Percentiles rank a stretch among this genome's conserved stretches.
These are phyloP conservation scores for Fraxinus xanthoxyloides DNA, from an alignment of 305 asterid genomes.

Conservation along the genomic window DNA sequence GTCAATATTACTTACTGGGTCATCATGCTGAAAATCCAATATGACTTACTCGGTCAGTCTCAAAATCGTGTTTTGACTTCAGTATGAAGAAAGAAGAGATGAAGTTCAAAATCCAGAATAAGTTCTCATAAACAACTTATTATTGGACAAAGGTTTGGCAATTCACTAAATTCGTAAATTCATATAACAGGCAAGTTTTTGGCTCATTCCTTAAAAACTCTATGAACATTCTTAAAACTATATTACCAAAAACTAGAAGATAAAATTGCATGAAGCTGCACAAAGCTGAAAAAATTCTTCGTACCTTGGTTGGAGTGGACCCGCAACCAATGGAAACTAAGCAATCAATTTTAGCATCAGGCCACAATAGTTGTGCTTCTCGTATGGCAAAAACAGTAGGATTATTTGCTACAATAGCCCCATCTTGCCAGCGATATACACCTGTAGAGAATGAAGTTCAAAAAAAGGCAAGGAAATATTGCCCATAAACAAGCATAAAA, in stretches of 20 bases:
- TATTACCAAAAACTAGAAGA: conserved; percentile 12
- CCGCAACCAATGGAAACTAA: conserved; percentile 97
- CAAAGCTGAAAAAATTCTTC: conserved; percentile 13
- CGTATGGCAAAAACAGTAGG: conserved; percentile 92
- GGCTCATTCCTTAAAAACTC: conserved; percentile 12
- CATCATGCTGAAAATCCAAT: background rate
- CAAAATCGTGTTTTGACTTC: background rate
- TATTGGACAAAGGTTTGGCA: background rate
- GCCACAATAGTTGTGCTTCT: conserved; percentile 98
- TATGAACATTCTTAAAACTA: conserved; percentile 12
- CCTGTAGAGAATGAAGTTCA: conserved; percentile 41
- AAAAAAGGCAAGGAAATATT: conserved; percentile 3
- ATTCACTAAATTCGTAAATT: background rate
- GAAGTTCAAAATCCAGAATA: background rate
- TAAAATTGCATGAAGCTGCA: conserved; percentile 11
- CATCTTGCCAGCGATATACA: conserved; percentile 95
- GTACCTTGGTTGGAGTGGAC: conserved; percentile 95
- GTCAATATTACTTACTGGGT: background rate
- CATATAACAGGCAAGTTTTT: background rate
- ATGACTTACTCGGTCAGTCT: background rate
- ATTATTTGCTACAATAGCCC: conserved; percentile 98
- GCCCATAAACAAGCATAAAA: conserved; percentile 1
- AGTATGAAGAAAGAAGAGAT: background rate
- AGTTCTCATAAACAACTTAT: background rate
- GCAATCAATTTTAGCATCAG: conserved; percentile 92